Percentiles rank a stretch among this genome's conserved stretches.
Conservation (phyloP, 345 rosid species). For the Acer yangbiense region DNA sequence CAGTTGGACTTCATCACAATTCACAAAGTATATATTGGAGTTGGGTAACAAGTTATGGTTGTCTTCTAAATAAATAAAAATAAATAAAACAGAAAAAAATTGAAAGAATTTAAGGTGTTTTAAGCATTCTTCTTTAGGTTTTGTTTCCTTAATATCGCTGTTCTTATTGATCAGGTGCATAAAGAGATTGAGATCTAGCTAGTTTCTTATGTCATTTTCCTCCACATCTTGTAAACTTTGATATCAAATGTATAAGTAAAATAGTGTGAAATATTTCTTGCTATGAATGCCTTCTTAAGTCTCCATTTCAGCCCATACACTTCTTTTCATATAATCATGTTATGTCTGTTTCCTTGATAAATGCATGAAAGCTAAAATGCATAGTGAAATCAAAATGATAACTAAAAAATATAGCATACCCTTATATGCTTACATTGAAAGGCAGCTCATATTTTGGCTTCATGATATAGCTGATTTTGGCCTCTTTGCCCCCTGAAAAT, state of each 20-base stretch:
- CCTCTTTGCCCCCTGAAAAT: constrained; percentile 39
- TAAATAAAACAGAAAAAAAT: too few relatives aligned
- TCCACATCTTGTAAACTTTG: too few relatives aligned
- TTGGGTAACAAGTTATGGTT: not conserved
- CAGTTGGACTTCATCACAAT: not conserved
- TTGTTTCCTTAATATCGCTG: not conserved
- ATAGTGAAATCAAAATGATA: not conserved
- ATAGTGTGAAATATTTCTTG: not conserved
- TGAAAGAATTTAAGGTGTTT: not conserved
- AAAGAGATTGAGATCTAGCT: too few relatives aligned
- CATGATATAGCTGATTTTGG: too few relatives aligned
- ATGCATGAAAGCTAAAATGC: too few relatives aligned
- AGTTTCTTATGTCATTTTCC: too few relatives aligned
- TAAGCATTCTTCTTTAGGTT: not conserved
- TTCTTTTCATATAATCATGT: too few relatives aligned
- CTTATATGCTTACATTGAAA: constrained; percentile 52
- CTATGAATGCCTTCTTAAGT: not conserved
- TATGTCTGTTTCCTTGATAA: too few relatives aligned
- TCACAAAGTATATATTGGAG: not conserved
- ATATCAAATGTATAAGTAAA: not conserved
- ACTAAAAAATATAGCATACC: constrained; percentile 37
- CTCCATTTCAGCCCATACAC: too few relatives aligned
- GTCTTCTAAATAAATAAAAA: not conserved
- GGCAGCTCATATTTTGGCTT: constrained; percentile 46
- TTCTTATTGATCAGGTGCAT: not conserved